Base-by-base conservation (phyloP, 2,329 filamentous ascomycete genomes). In the Paecilomyces sp. region DNA sequence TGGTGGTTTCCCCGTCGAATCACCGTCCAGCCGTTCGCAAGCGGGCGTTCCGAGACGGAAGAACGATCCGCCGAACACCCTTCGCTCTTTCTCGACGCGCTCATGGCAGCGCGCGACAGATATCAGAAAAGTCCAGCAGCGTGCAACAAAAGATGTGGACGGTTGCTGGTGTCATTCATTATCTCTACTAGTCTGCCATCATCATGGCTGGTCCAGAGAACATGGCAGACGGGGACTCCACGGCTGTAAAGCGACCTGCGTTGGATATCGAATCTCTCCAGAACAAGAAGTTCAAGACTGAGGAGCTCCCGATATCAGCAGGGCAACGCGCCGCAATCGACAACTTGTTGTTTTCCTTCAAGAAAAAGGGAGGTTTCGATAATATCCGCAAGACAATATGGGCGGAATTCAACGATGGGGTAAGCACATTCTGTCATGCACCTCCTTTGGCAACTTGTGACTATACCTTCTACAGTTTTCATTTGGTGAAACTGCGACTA, bases 301-400 rank as follows among this genome's bases (percentile, higher is more conserved):
- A 83, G 3, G 85, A 88, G 63, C 77, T 88, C 28, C 85, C 85
- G 2, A 76, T 88, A 33, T 81, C 82, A 25, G 79, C 82, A 58
- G 72, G 80, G 36, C 84, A 88, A 69, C 82, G 83, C 62, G 76
- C 79, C 6, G 79, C 81, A 25, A 85, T 88, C 58, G 85, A 88
- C 69, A 78, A 78, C 64, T 77, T 88, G 53, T 77, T 87, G 18
- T 81, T 85, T 68, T 83, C 82, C 0, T 86, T 87, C 71, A 86
- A 86, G 72, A 88, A 87, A 72, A 86, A 86, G 70, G 85, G 85
- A 63, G 83, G 85, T 59, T 88, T 86, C 66, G 85, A 88, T 69
- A 76, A 74, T 56, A 74, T 87, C 58, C 82, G 85, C 60, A 88
- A 87, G 70, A 79, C 82, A 61, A 74, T 85, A 2, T 85, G 84